Evolutionary conservation across 495 filamentous ascomycete genomes (phyloP).

Genomic region (Wilcoxina mikolae): DNA sequence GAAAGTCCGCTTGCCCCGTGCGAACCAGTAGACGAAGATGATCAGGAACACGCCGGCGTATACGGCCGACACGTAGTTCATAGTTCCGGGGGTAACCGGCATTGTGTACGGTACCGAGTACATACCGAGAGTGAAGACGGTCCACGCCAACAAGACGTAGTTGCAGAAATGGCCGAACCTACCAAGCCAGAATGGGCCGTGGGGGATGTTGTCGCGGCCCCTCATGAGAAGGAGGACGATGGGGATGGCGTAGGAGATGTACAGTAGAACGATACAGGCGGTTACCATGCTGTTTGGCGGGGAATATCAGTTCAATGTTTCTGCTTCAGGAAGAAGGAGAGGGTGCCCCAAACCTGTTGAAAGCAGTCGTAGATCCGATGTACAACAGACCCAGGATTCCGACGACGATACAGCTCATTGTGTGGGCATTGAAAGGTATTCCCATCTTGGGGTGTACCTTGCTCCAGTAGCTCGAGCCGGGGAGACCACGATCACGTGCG

Average conservation of each 20-base stretch:
- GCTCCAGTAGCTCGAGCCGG: conserved; percentile 35
- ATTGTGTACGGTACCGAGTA: conserved; percentile 38
- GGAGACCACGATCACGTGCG: conserved; percentile 43
- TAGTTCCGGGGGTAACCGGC: conserved; percentile 34
- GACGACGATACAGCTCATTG: conserved; percentile 37
- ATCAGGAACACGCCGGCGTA: conserved; percentile 36
- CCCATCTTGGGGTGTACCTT: conserved; percentile 37
- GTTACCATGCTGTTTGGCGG: conserved; percentile 36
- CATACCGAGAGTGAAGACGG: conserved; percentile 40
- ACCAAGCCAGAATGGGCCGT: conserved; percentile 40
- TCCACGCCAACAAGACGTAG: conserved; percentile 37
- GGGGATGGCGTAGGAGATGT: conserved; percentile 41
- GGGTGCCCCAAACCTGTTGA: conserved; percentile 40
- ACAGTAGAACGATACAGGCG: conserved; percentile 38
- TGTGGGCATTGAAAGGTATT: conserved; percentile 41
- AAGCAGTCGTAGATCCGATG: conserved; percentile 39
- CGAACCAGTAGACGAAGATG: conserved; percentile 36
- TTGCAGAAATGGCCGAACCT: conserved; percentile 34
- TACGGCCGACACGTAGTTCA: conserved; percentile 45
- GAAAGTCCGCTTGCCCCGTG: conserved; percentile 33
- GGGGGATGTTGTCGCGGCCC: conserved; percentile 38
- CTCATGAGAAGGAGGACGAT: conserved; percentile 36
- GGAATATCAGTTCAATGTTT: conserved; percentile 1
- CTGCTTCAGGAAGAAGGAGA: background rate
- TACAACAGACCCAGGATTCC: conserved; percentile 41